Evolutionary conservation across 768 basidiomycete genomes (phyloP).

Genomic region (Mycena vulgaris): DNA sequence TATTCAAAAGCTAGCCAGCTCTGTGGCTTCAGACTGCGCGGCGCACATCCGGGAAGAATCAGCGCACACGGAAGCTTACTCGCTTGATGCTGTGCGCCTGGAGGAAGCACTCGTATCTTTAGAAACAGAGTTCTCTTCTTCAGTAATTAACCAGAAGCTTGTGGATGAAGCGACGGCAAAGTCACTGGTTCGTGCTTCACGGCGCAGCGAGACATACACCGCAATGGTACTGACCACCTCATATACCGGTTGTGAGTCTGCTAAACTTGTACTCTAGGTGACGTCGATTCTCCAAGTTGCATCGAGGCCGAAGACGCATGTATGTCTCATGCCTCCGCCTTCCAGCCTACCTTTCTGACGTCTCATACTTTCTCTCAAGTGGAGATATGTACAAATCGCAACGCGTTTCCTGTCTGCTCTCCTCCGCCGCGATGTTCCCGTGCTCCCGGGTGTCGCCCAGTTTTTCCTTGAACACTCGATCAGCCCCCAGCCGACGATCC

Average conservation of each 20-base stretch:
- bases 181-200: conserved; percentile 56
- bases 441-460: conserved; percentile 66
- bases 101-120: conserved; percentile 65
- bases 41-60: conserved; percentile 75
- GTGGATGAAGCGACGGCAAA: conserved; percentile 62
- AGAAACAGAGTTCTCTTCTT: conserved; percentile 63
- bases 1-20: conserved; percentile 78
- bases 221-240: conserved; percentile 58
- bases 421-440: conserved; percentile 73
- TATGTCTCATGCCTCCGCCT: conserved; percentile 53
- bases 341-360: conserved; percentile 22
- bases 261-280: conserved; percentile 59
- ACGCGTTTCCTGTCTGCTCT: conserved; percentile 72
- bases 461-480: conserved; percentile 77
- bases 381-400: conserved; percentile 87
- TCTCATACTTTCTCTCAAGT: conserved; percentile 60
- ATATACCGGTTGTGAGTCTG: conserved; percentile 7
- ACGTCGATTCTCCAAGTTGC: conserved; percentile 74
- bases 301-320: conserved; percentile 76
- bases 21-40: conserved; percentile 74
- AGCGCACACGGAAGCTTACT: conserved; percentile 74
- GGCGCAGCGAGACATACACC: conserved; percentile 62
- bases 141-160: conserved; percentile 59
- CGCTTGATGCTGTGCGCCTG: conserved; percentile 63
- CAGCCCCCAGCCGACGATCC: conserved; percentile 82